Base-by-base conservation (phyloP, 2,329 filamentous ascomycete genomes). In the Rhexocercosporidium sp. region DNA sequence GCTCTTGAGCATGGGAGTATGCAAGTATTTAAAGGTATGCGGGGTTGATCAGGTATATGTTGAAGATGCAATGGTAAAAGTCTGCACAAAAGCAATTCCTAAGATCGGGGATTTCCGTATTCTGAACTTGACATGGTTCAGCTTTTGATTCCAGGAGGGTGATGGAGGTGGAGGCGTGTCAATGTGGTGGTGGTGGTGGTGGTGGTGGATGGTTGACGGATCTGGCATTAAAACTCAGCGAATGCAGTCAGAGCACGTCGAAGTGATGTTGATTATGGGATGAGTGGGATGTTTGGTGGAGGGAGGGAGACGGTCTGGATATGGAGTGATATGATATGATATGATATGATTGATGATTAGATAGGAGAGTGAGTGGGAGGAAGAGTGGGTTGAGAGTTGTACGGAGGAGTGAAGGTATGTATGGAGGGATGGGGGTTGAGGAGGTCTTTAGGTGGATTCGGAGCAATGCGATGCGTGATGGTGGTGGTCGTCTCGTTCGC, bases 71-170 rank as follows among this genome's bases (percentile, higher is more conserved):
- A 49, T 41, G 29, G 25, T 47, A 51, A 65, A 62, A 3, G 44
- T 20, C 59, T 63, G 29, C 62, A 14, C 47, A 46, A 56, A 59
- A 54, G 62, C 22, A 51, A 68, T 44, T 65, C 20, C 66, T 62
- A 71, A 39, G 47, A 62, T 62, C 63, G 60, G 67, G 54, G 18
- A 44, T 53, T 14, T 69, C 64, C 66, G 66, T 34, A 53, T 37
- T n/a, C 66, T 62, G 65, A 67, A 65, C 47, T 68, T 65, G 65
- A 65, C 70, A 73, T 74, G 64, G 49, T 62, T 66, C 57, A 27
- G 59, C 56, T 66, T 69, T 66, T 31, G 63, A 60, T 44, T 67
- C 47, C 62, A 53, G 49, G 39, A 54, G 64, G 60, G 60, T 59
- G 57, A 57, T 67, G 64, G 49, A 44, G 56, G 34, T 39, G 31